phyloP scores from a whole-genome alignment of 2,329 filamentous ascomycete species.

The Phaeosphaeriaceae sp. region DNA sequence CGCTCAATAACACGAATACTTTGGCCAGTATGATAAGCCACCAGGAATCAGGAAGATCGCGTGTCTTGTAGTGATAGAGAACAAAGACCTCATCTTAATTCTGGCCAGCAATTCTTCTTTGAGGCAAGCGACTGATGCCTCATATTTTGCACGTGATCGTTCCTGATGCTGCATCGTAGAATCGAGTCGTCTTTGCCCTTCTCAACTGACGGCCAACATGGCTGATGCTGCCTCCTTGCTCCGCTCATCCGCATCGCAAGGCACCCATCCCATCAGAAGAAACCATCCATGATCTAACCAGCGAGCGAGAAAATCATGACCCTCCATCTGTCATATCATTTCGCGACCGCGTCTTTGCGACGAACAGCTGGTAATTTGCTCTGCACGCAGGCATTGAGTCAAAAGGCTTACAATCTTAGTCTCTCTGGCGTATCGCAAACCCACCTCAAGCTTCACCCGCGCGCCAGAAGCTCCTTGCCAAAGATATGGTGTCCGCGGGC shows the following conservation, averaged over 20 bases:
- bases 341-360: conserved; percentile 34
- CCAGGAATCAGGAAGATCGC: too few relatives aligned
- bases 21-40: background rate
- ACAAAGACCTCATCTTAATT: too few relatives aligned
- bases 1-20: background rate
- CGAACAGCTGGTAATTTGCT: conserved; percentile 23
- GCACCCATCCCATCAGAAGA: conserved; percentile 8
- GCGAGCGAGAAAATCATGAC: conserved; percentile 10
- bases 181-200: conserved; percentile 29
- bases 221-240: conserved; percentile 9
- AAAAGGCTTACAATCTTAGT: conserved; percentile 22
- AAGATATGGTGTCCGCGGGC: conserved; percentile 21
- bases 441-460: conserved; percentile 7
- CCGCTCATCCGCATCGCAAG: conserved; percentile 12
- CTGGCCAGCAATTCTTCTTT: too few relatives aligned
- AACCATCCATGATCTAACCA: conserved; percentile 5
- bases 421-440: conserved; percentile 6
- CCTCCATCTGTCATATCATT: conserved; percentile 27
- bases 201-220: conserved; percentile 23
- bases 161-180: conserved; percentile 32
- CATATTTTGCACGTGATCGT: conserved; percentile 13
- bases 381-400: conserved; percentile 12
- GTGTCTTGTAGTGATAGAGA: too few relatives aligned
- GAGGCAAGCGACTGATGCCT: too few relatives aligned
- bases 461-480: background rate